Conservation (phyloP, 2,329 filamentous ascomycete species). For the Orbilia blumenaviensis region DNA sequence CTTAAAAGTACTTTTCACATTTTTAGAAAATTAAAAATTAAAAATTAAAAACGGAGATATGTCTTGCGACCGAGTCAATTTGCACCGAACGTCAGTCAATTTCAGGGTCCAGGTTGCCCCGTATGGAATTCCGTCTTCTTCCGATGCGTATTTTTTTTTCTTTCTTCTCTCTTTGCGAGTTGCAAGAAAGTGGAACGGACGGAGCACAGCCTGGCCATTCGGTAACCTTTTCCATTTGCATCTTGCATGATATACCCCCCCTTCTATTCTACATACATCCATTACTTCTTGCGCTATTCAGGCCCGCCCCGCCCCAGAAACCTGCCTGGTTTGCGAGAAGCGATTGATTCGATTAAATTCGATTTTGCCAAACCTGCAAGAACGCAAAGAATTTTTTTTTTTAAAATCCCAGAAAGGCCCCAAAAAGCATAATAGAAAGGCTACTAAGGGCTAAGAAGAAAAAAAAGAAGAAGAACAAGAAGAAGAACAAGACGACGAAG, state of each 20-base stretch:
- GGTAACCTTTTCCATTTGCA: conserved; percentile 16
- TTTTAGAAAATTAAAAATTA: no score
- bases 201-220: background rate
- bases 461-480: background rate
- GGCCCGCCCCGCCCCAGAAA: background rate
- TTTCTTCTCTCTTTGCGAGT: no score
- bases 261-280: background rate
- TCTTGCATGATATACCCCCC: background rate
- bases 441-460: background rate
- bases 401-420: no score
- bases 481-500: background rate
- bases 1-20: no score
- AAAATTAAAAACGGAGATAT: conserved; percentile 16
- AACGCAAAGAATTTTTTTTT: background rate
- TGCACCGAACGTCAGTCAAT: no score
- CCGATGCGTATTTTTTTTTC: background rate
- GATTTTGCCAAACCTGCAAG: background rate
- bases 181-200: background rate
- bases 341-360: background rate
- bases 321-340: background rate
- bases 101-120: conserved; percentile 13
- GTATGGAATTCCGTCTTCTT: conserved; percentile 19
- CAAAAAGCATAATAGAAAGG: no score
- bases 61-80: conserved; percentile 6
- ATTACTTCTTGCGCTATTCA: no score